Evolutionary conservation across 768 basidiomycete genomes (phyloP), one percentile per base, ranked within the genome.

Genomic region (Scleroderma bovista): DNA sequence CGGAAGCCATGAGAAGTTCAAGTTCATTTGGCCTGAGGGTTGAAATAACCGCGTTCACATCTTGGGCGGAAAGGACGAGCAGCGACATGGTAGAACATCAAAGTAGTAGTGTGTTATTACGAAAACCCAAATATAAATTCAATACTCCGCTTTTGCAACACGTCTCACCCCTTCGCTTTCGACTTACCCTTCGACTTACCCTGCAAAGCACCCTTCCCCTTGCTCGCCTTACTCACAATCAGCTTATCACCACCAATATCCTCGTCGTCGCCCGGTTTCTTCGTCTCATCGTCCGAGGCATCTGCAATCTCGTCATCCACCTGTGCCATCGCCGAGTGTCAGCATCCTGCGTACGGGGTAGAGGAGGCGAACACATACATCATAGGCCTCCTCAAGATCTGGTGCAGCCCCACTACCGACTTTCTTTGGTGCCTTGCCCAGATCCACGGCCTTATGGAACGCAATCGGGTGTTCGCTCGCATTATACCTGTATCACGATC

Each of bases 351-450:
- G 11, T 24, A 32, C 39, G 17, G 34, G 19, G 32, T 5, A 15
- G 34, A 16, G 24, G 29, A 24, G 38, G 15, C 3, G 34, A 1
- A 32, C 0, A n/a, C 20, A 16, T 55, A 90, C 86, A 55, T 89
- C 92, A 55, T 85, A 88, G 0, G 84, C 93, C 45, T 98, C 95
- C 63, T 97, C 95, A 17, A 93, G 75, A 69, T 98, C 95, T 0
- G 95, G 93, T 10, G 80, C 80, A 5, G 87, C 79, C 3, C 82
- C 88, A 39, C 71, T 74, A 1, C 81, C 79, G 34, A 94, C 73
- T 59, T 87, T 94, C 78, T 92, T 94, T 1, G 86, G 81, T 5
- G 61, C 72, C 63, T 87, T 91, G 16, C 88, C 87, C 9, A 91
- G 69, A 54, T 92, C 88, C 53, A 77, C 72, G 3, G 86, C 90